These are phyloP conservation scores for Calocybe cyanea DNA, from an alignment of 768 basidiomycete species.

Conservation along the genomic window DNA sequence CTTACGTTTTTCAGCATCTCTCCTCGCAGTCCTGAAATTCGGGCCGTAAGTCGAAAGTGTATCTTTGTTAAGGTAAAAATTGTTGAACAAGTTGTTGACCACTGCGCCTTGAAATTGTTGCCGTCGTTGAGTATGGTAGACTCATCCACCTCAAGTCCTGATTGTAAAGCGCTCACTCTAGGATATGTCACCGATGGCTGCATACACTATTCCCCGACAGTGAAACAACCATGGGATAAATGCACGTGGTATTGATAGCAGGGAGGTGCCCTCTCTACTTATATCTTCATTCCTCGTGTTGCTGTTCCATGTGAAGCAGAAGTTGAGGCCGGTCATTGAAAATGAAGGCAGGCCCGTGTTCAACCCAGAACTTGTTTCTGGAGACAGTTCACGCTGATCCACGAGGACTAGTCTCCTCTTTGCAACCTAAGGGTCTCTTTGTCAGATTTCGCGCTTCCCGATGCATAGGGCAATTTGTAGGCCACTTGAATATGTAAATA, in stretches of 20 bases:
- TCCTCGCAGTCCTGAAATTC: slow-evolving; percentile 56
- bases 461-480: slow-evolving; percentile 86
- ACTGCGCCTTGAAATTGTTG: slow-evolving; percentile 81
- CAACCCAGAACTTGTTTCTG: slow-evolving; percentile 18
- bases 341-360: slow-evolving; percentile 37
- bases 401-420: slow-evolving; percentile 56
- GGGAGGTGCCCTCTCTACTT: slow-evolving; percentile 66
- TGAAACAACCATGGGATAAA: slow-evolving; percentile 85
- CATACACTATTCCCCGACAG: slow-evolving; percentile 66
- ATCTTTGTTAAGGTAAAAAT: slow-evolving; percentile 12
- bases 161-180: slow-evolving; percentile 77
- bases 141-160: slow-evolving; percentile 75
- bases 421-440: slow-evolving; percentile 51
- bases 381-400: slow-evolving; percentile 25
- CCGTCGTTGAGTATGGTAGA: slow-evolving; percentile 77
- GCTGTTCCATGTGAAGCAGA: slow-evolving; percentile 60
- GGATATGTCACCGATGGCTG: slow-evolving; percentile 64
- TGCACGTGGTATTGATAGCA: slow-evolving; percentile 75
- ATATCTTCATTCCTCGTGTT: slow-evolving; percentile 46
- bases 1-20: slow-evolving; percentile 66
- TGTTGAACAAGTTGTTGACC: too few relatives aligned
- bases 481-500: slow-evolving; percentile 72
- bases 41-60: slow-evolving; percentile 1
- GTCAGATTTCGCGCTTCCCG: slow-evolving; percentile 59
- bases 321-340: slow-evolving; percentile 68